phyloP scores from a whole-genome alignment of 495 filamentous ascomycete species.

The Penicillium arizonense region DNA sequence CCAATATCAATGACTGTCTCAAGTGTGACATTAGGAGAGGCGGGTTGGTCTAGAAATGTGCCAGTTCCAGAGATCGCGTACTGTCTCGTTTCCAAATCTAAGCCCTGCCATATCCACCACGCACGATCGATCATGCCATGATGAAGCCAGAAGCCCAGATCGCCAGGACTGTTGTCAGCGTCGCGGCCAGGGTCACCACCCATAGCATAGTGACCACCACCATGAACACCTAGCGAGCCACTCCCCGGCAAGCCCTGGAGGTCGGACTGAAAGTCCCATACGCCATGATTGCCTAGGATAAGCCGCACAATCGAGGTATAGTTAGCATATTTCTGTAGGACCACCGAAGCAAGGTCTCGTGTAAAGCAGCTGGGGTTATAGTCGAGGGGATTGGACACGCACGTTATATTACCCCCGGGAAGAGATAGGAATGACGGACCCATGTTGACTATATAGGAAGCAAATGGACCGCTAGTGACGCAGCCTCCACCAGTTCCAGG shows the following conservation, averaged over 20 bases:
- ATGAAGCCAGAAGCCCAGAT: constrained; percentile 64
- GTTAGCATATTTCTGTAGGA: constrained; percentile 45
- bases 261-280: constrained; percentile 49
- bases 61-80: constrained; percentile 47
- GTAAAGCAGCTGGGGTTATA: constrained; percentile 63
- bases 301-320: constrained; percentile 44
- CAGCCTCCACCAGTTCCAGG: constrained; percentile 62
- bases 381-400: constrained; percentile 19
- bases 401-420: constrained; percentile 13
- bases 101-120: constrained; percentile 66
- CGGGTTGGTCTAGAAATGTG: constrained; percentile 51
- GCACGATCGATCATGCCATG: constrained; percentile 64
- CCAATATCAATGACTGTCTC: constrained; percentile 40
- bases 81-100: constrained; percentile 44
- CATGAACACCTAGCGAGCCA: constrained; percentile 54
- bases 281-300: constrained; percentile 38
- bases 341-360: constrained; percentile 56
- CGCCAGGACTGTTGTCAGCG: constrained; percentile 54
- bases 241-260: constrained; percentile 48
- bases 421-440: constrained; percentile 43
- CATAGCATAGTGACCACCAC: constrained; percentile 59
- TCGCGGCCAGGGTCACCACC: constrained; percentile 58
- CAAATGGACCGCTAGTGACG: constrained; percentile 57
- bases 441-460: constrained; percentile 41
- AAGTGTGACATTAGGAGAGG: constrained; percentile 44